Base-by-base conservation (phyloP, 2,329 filamentous ascomycete species). In the Colletotrichum limetticola region DNA sequence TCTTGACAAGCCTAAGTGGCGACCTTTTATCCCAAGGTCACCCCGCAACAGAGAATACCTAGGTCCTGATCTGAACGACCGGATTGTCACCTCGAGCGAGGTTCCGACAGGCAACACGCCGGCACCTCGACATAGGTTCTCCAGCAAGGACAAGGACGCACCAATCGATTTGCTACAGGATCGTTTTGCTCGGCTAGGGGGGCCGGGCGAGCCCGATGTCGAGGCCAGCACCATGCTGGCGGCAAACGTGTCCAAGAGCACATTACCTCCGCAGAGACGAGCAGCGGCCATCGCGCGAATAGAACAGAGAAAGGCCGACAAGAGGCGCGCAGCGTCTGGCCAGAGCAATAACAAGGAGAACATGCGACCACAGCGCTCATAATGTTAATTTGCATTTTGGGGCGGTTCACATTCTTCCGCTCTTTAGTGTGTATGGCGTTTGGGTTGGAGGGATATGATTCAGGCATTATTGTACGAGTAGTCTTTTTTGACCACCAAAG, bases 281-380 rank as follows among this genome's bases (percentile, higher is more conserved):
- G 86, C 87, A 7, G 89, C 88, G 1, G 89, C 88, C 12, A 82
- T 89, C 64, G 89, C 88, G 55, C 82, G 88, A 8, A 85, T 91
- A 16, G 86, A 90, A 78, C 84, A 86, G 78, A 85, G 87, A 77
- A 86, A 85, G 78, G 84, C 85, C n/a, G 85, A 89, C 78, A 87
- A 87, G 78, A 83, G 82, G 78, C 81, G 80, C 70, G 77, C 79
- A 32, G 79, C 80, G 61, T 79, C 78, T 60, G 78, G 78, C 42
- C 78, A 76, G 65, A 79, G 77, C 12, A 75, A 78, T 37, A 85
- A 87, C 74, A 89, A 90, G 83, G 89, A 90, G 81, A 90, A 90
- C 77, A 74, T 88, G 74, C 81, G 80, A 71, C 83, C 84, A 26
- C 83, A 74, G 77, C 61, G 28, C 52, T 64, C 52, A 64, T 49